Percentiles rank a stretch among this genome's conserved stretches.
Conservation (phyloP, 2,329 filamentous ascomycete species). For the Diatrype stigma region DNA sequence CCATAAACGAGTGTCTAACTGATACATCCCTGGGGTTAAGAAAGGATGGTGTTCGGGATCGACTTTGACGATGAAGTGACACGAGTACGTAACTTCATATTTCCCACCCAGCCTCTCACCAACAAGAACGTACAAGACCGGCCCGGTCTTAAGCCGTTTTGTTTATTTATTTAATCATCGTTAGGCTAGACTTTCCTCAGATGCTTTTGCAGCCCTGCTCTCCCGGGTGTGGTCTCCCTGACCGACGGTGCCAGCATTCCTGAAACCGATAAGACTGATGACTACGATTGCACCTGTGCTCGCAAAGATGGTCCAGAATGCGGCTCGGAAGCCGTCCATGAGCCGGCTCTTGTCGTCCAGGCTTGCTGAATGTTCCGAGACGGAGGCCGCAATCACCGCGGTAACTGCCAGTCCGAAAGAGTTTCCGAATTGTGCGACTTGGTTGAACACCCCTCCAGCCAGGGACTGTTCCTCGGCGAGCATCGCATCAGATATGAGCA, state of each 20-base stretch:
- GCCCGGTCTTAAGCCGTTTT: too few relatives aligned
- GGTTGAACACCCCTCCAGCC: constrained; percentile 58
- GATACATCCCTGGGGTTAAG: too few relatives aligned
- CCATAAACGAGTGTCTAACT: too few relatives aligned
- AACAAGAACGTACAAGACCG: too few relatives aligned
- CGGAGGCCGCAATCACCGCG: constrained; percentile 42
- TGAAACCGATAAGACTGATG: constrained; percentile 38
- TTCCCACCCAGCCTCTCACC: too few relatives aligned
- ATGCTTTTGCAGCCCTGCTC: constrained; percentile 5
- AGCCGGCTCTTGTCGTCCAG: constrained; percentile 25
- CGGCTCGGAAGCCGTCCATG: constrained; percentile 48
- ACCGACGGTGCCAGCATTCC: constrained; percentile 44
- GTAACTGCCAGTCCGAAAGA: constrained; percentile 48
- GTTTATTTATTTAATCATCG: not conserved
- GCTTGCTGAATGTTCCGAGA: constrained; percentile 34
- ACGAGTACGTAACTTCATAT: too few relatives aligned
- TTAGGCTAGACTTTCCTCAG: not conserved
- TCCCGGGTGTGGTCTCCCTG: constrained; percentile 34
- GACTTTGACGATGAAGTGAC: too few relatives aligned
- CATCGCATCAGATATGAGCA: constrained; percentile 52
- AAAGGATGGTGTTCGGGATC: too few relatives aligned
- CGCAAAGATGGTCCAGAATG: constrained; percentile 50
- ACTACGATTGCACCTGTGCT: constrained; percentile 34
- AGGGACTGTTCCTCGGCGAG: constrained; percentile 51
- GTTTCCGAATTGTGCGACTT: constrained; percentile 53